Evolutionary conservation across 345 rosid species (phyloP), one percentile per base, ranked within the genome.

Genomic region (Gossypium australe): DNA sequence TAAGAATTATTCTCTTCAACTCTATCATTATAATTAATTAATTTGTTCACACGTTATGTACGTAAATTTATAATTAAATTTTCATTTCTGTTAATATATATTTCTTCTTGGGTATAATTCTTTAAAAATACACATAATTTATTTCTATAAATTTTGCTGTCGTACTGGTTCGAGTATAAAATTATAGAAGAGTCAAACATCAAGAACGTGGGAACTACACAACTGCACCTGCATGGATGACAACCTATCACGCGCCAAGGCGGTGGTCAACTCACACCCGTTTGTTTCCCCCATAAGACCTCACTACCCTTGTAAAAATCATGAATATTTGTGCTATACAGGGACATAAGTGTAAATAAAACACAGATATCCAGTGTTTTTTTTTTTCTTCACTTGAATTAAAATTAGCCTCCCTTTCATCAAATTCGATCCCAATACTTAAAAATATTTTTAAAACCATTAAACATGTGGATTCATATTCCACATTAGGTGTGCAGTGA

Each of bases 201-300:
- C 77, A 60, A 84, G 83, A 86, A 82, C 86, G 87, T 83, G 92
- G 70, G 74, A 77, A 59, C 52, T 76, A 73, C 38, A 81, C 83
- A 67, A 47, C 25, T 61, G 38, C 64, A 57, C 1, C 62, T 77
- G 82, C 83, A 75, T 79, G 80, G 83, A 80, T 80, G 92, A 80
- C 92, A 88, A 86, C 88, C 80, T 77, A 83, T 84, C 85, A 88
- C 92, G 84, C 89, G 88, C 88, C 87, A 38, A 67, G 82, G 81
- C 86, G 87, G 90, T 84, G 94, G 85, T 83, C 89, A 84, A 76
- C 77, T 67, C 17, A 60, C 72, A 18, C 64, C 76, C 17, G 14
- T 70, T 34, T 61, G 29, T 29, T 71, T 25, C 67, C 27, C 76
- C 27, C 76, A 2, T 27, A 9, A 22, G 63, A 76, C 79, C n/a